Conservation (phyloP, 106 monocot genomes). For the Amphibolis antarctica region DNA sequence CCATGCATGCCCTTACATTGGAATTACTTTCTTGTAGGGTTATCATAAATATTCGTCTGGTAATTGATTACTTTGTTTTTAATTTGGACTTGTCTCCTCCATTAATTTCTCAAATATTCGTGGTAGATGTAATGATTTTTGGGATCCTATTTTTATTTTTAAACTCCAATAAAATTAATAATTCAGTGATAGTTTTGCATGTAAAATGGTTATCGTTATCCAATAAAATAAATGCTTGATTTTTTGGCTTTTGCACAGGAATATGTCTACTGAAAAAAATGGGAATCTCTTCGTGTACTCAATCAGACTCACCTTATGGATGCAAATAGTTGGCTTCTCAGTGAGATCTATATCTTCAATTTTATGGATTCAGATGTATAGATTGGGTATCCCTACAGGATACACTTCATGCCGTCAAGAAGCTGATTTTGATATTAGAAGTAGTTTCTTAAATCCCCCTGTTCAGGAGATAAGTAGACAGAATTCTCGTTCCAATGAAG, state of each 20-base stretch:
- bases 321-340: constrained; percentile 23
- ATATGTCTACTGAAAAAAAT: constrained; percentile 8
- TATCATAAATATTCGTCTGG: no score
- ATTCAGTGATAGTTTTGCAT: no score
- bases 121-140: no score
- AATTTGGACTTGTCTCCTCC: no score
- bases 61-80: no score
- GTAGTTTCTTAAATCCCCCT: constrained; percentile 22
- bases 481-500: constrained; percentile 8
- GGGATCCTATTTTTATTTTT: no score
- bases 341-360: constrained; percentile 19
- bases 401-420: constrained; percentile 6
- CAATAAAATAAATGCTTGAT: no score
- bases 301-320: constrained; percentile 15
- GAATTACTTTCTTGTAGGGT: no score
- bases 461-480: constrained; percentile 6
- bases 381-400: constrained; percentile 14
- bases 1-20: no score
- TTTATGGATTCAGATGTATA: constrained; percentile 31
- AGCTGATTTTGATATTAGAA: constrained; percentile 16
- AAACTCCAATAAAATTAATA: no score
- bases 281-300: constrained; percentile 18
- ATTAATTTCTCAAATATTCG: no score
- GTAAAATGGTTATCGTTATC: no score
- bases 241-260: constrained; percentile 10